phyloP scores from a whole-genome alignment of 164 flowering plant genomes.

The Kalanchoe fedtschenkoi region DNA sequence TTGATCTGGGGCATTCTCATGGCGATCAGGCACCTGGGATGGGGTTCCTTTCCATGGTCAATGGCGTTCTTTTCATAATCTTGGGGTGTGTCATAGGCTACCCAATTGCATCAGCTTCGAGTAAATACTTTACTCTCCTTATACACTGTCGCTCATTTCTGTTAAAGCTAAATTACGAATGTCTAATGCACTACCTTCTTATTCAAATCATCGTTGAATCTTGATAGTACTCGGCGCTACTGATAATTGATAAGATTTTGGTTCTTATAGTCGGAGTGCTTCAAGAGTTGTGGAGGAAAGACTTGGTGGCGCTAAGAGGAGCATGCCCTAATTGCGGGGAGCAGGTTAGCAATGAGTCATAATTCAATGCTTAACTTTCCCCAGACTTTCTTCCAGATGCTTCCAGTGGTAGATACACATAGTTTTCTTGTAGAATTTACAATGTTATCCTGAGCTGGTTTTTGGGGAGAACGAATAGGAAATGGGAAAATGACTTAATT shows the following conservation, averaged over 20 bases:
- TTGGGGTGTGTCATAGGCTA: constrained; percentile 58
- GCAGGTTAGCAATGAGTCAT: constrained; percentile 43
- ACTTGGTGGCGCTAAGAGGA: constrained; percentile 80
- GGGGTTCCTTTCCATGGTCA: constrained; percentile 31
- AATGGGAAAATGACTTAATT: too few species aligned
- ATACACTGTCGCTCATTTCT: neutral
- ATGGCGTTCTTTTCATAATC: constrained; percentile 47
- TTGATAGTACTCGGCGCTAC: too few species aligned
- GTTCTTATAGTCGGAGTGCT: constrained; percentile 64
- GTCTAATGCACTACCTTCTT: too few species aligned
- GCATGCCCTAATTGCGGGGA: constrained; percentile 90
- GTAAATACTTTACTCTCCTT: constrained; percentile 24
- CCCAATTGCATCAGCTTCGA: constrained; percentile 78
- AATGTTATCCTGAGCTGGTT: too few species aligned
- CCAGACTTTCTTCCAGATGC: too few species aligned
- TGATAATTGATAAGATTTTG: too few species aligned
- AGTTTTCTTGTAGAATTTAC: too few species aligned
- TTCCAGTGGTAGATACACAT: too few species aligned
- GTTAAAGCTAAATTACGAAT: neutral
- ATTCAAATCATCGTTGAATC: too few species aligned
- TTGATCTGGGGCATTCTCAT: constrained; percentile 28
- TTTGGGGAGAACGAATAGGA: too few species aligned
- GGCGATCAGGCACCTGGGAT: constrained; percentile 23
- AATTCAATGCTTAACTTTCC: too few species aligned
- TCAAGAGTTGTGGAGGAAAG: constrained; percentile 70